A percentile compares a stretch with the other conserved stretches of the same genome.
Evolutionary conservation across 2,329 filamentous ascomycete species (phyloP).

Genomic region (Talaromyces rugulosus): DNA sequence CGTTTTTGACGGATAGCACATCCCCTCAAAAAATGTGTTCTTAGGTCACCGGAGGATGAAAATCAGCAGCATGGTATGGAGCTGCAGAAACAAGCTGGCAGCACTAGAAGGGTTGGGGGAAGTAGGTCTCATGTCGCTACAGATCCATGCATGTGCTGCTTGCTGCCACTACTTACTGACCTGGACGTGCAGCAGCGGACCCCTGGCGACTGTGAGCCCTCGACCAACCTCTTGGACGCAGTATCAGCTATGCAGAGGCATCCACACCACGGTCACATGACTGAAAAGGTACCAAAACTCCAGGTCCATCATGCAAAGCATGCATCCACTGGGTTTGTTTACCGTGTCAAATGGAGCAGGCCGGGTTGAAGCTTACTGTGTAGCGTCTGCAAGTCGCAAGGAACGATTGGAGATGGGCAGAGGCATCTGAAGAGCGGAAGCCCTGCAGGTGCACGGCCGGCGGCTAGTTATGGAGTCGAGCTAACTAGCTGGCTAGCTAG

Average conservation of each 20-base stretch:
- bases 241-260: constrained; percentile 1
- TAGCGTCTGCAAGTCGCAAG: constrained; percentile 4
- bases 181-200: constrained; percentile 10
- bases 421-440: constrained; percentile 11
- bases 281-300: constrained; percentile 18
- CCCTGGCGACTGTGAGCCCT: not conserved
- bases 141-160: constrained; percentile 6
- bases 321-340: constrained; percentile 5
- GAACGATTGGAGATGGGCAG: constrained; percentile 11
- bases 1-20: not conserved
- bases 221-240: constrained; percentile 8
- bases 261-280: constrained; percentile 34
- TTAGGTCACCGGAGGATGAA: not conserved
- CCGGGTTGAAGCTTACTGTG: constrained; percentile 3
- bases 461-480: constrained; percentile 4
- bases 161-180: constrained; percentile 3
- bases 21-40: not conserved
- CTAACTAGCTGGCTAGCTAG: not conserved
- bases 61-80: constrained; percentile 2
- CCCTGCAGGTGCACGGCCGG: constrained; percentile 12
- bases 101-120: constrained; percentile 5
- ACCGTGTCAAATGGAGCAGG: constrained; percentile 1
- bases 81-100: constrained; percentile 15
- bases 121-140: constrained; percentile 13
- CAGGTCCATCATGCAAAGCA: constrained; percentile 12